A percentile compares a stretch with the other conserved stretches of the same genome.
phyloP scores from a whole-genome alignment of 306 rosid genomes.

The Corylus heterophylla region DNA sequence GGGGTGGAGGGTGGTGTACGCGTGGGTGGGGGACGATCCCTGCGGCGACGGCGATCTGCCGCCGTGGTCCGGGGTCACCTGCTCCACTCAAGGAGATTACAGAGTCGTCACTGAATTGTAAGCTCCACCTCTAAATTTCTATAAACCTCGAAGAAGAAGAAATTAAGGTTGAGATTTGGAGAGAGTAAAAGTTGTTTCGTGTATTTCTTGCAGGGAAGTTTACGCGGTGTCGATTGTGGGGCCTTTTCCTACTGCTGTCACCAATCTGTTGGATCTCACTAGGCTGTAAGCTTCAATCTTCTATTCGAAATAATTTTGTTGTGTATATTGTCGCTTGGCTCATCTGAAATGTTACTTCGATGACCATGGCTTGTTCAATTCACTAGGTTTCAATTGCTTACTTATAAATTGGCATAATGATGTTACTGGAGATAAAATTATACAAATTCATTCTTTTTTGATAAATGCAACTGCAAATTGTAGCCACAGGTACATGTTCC shows the following conservation, averaged over 20 bases:
- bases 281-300: slow-evolving; percentile 61
- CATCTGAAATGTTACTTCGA: background rate
- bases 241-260: slow-evolving; percentile 98
- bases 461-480: background rate
- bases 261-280: slow-evolving; percentile 96
- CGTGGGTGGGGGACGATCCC: slow-evolving; percentile 99
- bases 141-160: too few relatives aligned
- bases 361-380: background rate
- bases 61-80: slow-evolving; percentile 98
- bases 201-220: slow-evolving; percentile 65
- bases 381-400: background rate
- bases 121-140: slow-evolving; percentile 9
- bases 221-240: slow-evolving; percentile 98
- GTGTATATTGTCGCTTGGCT: background rate
- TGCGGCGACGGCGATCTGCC: slow-evolving; percentile 98
- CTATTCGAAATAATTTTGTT: slow-evolving; percentile 9
- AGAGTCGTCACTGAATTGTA: slow-evolving; percentile 94
- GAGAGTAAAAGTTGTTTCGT: background rate
- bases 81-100: slow-evolving; percentile 95
- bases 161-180: too few relatives aligned
- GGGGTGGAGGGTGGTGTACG: slow-evolving; percentile 99
- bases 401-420: background rate
- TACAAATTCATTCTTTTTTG: background rate
- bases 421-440: background rate
- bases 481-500: background rate